Conservation (phyloP, 2,329 filamentous ascomycete species). For the Paracamarosporium sp. region DNA sequence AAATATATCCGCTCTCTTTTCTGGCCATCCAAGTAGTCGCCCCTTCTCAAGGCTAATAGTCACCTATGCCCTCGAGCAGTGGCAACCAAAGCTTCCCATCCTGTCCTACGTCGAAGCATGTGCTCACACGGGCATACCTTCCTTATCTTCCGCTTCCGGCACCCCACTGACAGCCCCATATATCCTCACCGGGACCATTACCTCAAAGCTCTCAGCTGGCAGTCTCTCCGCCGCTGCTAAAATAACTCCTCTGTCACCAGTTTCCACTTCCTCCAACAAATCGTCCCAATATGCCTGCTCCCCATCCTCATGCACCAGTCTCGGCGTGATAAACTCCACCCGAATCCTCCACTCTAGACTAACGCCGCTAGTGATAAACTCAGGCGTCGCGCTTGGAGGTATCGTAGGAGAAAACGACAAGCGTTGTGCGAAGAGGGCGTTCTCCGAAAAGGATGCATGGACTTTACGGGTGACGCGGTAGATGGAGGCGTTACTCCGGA, state of each 20-base stretch:
- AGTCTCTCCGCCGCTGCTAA: conserved; percentile 80
- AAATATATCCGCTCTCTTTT: background rate
- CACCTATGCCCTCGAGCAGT: no score
- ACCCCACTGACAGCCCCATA: conserved; percentile 66
- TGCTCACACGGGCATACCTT: conserved; percentile 39
- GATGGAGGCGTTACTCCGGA: conserved; percentile 85
- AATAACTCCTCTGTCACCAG: conserved; percentile 79
- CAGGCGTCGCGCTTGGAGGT: conserved; percentile 82
- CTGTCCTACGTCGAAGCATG: background rate
- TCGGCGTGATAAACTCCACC: conserved; percentile 90
- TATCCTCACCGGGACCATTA: conserved; percentile 81
- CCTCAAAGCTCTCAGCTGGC: conserved; percentile 88
- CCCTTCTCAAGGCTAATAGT: no score
- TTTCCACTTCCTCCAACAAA: conserved; percentile 79
- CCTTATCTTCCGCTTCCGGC: conserved; percentile 34
- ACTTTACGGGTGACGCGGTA: conserved; percentile 84
- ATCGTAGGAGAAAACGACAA: conserved; percentile 84
- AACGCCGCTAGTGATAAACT: conserved; percentile 89
- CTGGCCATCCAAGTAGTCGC: no score
- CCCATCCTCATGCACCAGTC: conserved; percentile 48
- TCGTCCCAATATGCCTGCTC: conserved; percentile 39
- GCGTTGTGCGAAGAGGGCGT: conserved; percentile 79
- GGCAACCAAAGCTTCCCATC: no score
- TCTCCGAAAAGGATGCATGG: conserved; percentile 79
- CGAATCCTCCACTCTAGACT: conserved; percentile 87